These are phyloP conservation scores for Mesembryanthemum crystallinum DNA, from an alignment of 148 eudicot genomes.

Conservation along the genomic window DNA sequence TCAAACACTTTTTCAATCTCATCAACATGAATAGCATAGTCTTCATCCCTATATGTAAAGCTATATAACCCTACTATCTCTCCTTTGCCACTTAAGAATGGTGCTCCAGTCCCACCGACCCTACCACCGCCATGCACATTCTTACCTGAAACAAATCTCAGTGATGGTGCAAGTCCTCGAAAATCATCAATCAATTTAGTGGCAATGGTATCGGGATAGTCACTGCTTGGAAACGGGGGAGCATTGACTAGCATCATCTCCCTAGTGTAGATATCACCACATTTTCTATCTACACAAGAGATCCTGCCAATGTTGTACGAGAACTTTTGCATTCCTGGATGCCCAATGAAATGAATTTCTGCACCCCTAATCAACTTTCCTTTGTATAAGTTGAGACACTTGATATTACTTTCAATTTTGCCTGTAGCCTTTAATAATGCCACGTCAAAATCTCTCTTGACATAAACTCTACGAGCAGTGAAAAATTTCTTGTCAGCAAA, in stretches of 20 bases:
- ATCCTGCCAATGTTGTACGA: background rate
- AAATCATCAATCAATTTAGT: conserved; percentile 16
- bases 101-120: conserved; percentile 12
- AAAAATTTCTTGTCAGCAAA: background rate
- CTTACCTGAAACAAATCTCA: background rate
- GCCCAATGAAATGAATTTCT: conserved; percentile 7
- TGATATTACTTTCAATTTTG: background rate
- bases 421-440: background rate
- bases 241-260: background rate
- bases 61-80: background rate
- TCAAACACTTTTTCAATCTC: background rate
- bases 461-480: background rate
- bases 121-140: conserved; percentile 19
- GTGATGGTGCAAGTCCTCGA: background rate
- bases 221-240: background rate
- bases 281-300: background rate
- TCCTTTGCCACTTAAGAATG: conserved; percentile 3
- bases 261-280: background rate
- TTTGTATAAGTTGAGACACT: background rate
- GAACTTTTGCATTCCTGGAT: background rate
- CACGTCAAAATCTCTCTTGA: background rate
- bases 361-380: background rate
- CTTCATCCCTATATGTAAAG: background rate
- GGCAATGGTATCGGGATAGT: background rate
- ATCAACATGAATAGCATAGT: conserved; percentile 3